Percentiles rank a stretch among this genome's conserved stretches.
Evolutionary conservation across 805 yeast species (phyloP).

Genomic region (Saccharomyces jurei): DNA sequence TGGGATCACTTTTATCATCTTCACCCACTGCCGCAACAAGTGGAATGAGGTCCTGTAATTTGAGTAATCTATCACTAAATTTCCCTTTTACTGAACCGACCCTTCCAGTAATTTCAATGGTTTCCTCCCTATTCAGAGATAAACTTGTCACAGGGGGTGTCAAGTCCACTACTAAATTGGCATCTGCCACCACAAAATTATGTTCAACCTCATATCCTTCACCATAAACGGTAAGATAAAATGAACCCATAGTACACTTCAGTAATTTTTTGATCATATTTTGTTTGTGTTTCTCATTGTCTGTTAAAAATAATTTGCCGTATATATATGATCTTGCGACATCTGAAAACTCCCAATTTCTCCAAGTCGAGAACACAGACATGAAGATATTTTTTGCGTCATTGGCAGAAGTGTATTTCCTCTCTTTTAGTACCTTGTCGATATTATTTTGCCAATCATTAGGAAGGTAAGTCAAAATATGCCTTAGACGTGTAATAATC

Average conservation of each 20-base stretch:
- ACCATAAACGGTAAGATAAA: constrained; percentile 21
- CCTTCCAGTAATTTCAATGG: constrained; percentile 17
- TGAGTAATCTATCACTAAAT: constrained; percentile 17
- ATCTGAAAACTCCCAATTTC: constrained; percentile 82
- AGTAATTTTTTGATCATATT: constrained; percentile 8
- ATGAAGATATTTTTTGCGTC: constrained; percentile 50
- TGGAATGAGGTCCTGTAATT: constrained; percentile 5
- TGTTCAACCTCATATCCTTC: constrained; percentile 20
- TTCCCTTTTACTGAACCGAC: constrained; percentile 22
- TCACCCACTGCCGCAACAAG: constrained; percentile 2
- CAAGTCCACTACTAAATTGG: constrained; percentile 13
- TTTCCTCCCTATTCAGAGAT: constrained; percentile 9
- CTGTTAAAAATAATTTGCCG: constrained; percentile 38
- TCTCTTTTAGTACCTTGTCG: constrained; percentile 19
- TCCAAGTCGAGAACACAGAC: constrained; percentile 64
- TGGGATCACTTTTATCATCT: not conserved
- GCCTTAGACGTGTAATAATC: constrained; percentile 68
- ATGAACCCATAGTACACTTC: constrained; percentile 15
- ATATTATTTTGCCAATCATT: constrained; percentile 35
- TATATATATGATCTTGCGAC: constrained; percentile 52
- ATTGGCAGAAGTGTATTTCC: constrained; percentile 39
- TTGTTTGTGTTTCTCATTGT: constrained; percentile 4
- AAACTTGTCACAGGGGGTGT: constrained; percentile 9
- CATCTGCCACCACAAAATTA: constrained; percentile 17
- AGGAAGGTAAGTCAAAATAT: constrained; percentile 57